phyloP scores from a whole-genome alignment of 257 asterid genomes.

The Solanum phureja region DNA sequence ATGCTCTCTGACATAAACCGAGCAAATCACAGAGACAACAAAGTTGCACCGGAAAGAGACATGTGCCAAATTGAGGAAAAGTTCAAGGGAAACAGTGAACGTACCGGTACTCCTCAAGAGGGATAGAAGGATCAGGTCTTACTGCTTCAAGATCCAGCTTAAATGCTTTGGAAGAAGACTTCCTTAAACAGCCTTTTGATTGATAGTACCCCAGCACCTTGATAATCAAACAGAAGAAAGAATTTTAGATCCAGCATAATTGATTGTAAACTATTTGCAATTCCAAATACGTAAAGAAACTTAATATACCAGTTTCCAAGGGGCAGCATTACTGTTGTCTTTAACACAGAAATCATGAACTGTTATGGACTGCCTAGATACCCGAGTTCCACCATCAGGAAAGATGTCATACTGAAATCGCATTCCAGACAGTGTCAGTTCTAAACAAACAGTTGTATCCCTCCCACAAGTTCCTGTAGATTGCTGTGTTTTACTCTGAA shows the following conservation, averaged over 20 bases:
- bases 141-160: conserved; percentile 76
- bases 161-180: conserved; percentile 62
- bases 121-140: conserved; percentile 81
- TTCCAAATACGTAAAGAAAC: neutral
- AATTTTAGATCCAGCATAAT: neutral
- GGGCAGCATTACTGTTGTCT: conserved; percentile 74
- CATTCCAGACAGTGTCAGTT: conserved; percentile 63
- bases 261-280: neutral
- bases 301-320: conserved; percentile 84
- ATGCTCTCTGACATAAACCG: neutral
- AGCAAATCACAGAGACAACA: neutral
- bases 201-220: conserved; percentile 79
- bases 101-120: conserved; percentile 85
- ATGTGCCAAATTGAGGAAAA: neutral
- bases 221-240: conserved; percentile 1
- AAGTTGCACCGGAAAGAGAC: conserved; percentile 2
- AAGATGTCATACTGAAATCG: conserved; percentile 51
- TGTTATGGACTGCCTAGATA: conserved; percentile 53
- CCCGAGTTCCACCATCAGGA: conserved; percentile 63
- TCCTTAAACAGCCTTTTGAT: conserved; percentile 68
- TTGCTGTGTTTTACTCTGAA: conserved; percentile 28
- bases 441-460: conserved; percentile 49
- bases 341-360: conserved; percentile 50
- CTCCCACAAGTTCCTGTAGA: conserved; percentile 35
- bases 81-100: neutral